Conservation (phyloP, 306 rosid species). For the Hylodesmum podocarpum region DNA sequence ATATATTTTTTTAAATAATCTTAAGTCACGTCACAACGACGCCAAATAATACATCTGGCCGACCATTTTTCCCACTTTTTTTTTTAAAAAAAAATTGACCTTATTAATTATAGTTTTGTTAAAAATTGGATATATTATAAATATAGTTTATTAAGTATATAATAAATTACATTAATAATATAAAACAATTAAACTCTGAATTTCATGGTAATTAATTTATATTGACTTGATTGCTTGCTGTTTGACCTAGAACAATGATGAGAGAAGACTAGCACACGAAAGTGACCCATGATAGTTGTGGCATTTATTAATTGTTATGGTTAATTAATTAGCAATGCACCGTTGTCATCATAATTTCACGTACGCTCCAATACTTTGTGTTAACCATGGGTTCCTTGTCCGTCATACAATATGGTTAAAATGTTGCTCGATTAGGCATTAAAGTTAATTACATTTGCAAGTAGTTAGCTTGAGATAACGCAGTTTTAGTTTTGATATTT, state of each 20-base stretch:
- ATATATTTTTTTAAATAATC: not conserved
- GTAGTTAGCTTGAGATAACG: not conserved
- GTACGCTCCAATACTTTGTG: not conserved
- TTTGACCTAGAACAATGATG: not conserved
- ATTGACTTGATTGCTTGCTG: not conserved
- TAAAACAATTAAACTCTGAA: too few species aligned
- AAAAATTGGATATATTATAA: too few species aligned
- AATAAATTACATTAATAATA: too few species aligned
- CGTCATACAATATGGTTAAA: not conserved
- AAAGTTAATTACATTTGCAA: not conserved
- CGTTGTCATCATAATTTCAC: conserved; percentile 20
- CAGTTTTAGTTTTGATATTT: not conserved
- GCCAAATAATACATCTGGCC: conserved; percentile 14
- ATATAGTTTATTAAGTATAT: too few species aligned
- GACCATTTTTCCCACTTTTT: not conserved
- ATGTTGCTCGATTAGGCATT: conserved; percentile 1
- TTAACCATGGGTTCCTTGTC: not conserved
- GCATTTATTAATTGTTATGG: not conserved
- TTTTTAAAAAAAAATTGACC: not conserved
- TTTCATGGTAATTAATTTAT: not conserved
- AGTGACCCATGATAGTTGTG: not conserved
- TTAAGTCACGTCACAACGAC: conserved; percentile 18
- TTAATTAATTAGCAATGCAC: not conserved
- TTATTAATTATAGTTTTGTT: too few species aligned
- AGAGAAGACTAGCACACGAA: not conserved